Percentiles rank a stretch among this genome's conserved stretches.
Evolutionary conservation across 2,329 filamentous ascomycete genomes (phyloP).

Genomic region (Cladobotryum mycophilum): DNA sequence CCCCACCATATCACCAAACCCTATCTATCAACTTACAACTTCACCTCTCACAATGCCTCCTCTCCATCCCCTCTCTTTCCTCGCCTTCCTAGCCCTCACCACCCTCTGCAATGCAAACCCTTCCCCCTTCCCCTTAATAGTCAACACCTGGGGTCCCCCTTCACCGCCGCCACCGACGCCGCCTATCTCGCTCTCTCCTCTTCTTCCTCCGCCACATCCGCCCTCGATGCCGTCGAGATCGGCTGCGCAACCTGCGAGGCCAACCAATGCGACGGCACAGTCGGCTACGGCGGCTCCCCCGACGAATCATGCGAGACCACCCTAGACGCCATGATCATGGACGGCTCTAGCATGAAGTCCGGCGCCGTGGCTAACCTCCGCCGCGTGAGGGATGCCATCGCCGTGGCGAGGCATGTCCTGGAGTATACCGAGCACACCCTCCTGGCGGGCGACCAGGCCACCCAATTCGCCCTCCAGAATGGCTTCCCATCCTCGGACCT

Average conservation of each 20-base stretch:
- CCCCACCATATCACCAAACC: background rate
- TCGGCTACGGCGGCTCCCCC: slow-evolving; percentile 49
- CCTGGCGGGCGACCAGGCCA: slow-evolving; percentile 47
- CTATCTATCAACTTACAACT: background rate
- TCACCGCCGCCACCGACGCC: slow-evolving; percentile 45
- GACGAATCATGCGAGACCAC: slow-evolving; percentile 53
- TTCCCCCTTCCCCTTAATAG: slow-evolving; percentile 37
- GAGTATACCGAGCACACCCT: slow-evolving; percentile 46
- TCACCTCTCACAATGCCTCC: slow-evolving; percentile 9
- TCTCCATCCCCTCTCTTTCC: background rate
- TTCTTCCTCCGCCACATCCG: slow-evolving; percentile 24
- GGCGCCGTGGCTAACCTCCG: slow-evolving; percentile 48
- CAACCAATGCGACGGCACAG: slow-evolving; percentile 48
- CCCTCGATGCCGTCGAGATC: slow-evolving; percentile 46
- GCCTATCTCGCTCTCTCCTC: slow-evolving; percentile 35
- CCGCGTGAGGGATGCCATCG: slow-evolving; percentile 41
- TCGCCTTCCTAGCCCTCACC: slow-evolving; percentile 10
- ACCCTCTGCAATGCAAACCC: background rate
- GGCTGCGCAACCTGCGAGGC: slow-evolving; percentile 47
- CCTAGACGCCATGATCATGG: slow-evolving; percentile 54
- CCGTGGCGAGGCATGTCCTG: slow-evolving; percentile 45
- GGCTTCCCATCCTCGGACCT: slow-evolving; percentile 43
- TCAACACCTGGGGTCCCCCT: slow-evolving; percentile 52
- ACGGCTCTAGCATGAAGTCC: slow-evolving; percentile 46
- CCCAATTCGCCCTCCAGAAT: slow-evolving; percentile 44